phyloP scores from a whole-genome alignment of 352 stramenopile genomes.

The Thraustochytrium sp. region DNA sequence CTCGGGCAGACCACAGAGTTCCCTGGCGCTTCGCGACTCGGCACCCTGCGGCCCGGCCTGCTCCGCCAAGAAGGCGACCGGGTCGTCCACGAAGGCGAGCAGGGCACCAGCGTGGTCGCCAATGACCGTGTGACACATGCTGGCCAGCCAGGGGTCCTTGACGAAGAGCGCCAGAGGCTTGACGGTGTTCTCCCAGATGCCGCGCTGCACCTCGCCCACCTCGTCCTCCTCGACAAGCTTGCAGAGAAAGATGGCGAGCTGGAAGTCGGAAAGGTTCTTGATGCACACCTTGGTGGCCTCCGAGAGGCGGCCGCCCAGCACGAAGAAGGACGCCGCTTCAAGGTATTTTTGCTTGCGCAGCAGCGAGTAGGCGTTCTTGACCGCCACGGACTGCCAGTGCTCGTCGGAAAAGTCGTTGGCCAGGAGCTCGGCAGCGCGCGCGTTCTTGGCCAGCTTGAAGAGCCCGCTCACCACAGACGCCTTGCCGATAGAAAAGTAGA shows the following conservation, averaged over 20 bases:
- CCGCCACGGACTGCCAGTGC: constrained; percentile 71
- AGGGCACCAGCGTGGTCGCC: not conserved
- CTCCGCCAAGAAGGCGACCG: not conserved
- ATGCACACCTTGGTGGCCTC: constrained; percentile 36
- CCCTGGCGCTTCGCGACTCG: too few species aligned
- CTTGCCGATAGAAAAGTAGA: constrained; percentile 76
- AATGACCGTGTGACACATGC: not conserved
- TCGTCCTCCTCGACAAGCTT: constrained; percentile 16
- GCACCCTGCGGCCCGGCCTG: not conserved
- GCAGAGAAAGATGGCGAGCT: constrained; percentile 30
- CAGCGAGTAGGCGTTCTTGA: constrained; percentile 81
- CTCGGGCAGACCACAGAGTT: too few species aligned
- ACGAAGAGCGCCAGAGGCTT: constrained; percentile 8
- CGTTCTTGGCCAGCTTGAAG: constrained; percentile 72
- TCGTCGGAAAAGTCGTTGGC: constrained; percentile 70
- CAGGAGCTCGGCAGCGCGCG: constrained; percentile 67
- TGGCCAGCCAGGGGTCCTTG: not conserved
- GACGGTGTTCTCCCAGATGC: constrained; percentile 16
- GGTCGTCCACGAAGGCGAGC: constrained; percentile 14
- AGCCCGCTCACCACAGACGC: constrained; percentile 67
- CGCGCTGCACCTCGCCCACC: not conserved
- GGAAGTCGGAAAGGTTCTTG: constrained; percentile 8
- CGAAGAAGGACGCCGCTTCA: constrained; percentile 36
- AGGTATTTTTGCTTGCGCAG: constrained; percentile 70
- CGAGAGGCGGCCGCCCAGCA: constrained; percentile 18